These are phyloP conservation scores for Parathielavia hyrcaniae DNA, from an alignment of 495 filamentous ascomycete species.

Conservation along the genomic window DNA sequence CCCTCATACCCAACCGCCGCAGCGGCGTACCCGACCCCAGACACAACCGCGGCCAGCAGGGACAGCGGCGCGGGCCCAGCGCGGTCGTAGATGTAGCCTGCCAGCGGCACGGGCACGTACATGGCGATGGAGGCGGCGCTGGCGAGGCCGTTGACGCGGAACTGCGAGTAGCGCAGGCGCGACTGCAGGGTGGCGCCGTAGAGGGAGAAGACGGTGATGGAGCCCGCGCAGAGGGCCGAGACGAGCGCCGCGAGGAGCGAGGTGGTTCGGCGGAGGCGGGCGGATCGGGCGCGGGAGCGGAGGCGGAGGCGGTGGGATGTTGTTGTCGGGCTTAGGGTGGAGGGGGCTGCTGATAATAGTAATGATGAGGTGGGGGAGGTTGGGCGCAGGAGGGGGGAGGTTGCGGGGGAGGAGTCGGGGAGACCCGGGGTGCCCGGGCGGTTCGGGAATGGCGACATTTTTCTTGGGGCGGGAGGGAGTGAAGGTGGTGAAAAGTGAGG, in stretches of 20 bases:
- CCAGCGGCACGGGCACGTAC: constrained; percentile 83
- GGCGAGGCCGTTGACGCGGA: constrained; percentile 82
- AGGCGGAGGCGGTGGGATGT: constrained; percentile 16
- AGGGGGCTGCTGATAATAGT: constrained; percentile 26
- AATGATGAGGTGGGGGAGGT: constrained; percentile 36
- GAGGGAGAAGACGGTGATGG: constrained; percentile 80
- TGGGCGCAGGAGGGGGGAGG: constrained; percentile 31
- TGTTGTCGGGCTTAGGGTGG: background rate
- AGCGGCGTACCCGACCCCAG: constrained; percentile 74
- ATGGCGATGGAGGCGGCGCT: constrained; percentile 77
- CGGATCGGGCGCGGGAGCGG: constrained; percentile 16
- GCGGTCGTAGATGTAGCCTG: constrained; percentile 86
- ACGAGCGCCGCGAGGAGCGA: constrained; percentile 40
- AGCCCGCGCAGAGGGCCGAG: constrained; percentile 67
- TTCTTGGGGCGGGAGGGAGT: background rate
- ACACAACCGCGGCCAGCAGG: constrained; percentile 61
- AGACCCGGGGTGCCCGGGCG: constrained; percentile 9
- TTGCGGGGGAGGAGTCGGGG: constrained; percentile 31
- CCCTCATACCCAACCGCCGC: constrained; percentile 72
- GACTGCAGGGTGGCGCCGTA: constrained; percentile 85
- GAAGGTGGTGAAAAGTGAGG: background rate
- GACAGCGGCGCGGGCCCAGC: constrained; percentile 70
- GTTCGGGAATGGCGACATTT: constrained; percentile 1
- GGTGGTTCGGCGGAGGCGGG: constrained; percentile 31
- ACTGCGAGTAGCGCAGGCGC: constrained; percentile 76